A percentile compares a stretch with the other conserved stretches of the same genome.
Conservation (phyloP, 2,329 filamentous ascomycete genomes). For the Calonectria montana region DNA sequence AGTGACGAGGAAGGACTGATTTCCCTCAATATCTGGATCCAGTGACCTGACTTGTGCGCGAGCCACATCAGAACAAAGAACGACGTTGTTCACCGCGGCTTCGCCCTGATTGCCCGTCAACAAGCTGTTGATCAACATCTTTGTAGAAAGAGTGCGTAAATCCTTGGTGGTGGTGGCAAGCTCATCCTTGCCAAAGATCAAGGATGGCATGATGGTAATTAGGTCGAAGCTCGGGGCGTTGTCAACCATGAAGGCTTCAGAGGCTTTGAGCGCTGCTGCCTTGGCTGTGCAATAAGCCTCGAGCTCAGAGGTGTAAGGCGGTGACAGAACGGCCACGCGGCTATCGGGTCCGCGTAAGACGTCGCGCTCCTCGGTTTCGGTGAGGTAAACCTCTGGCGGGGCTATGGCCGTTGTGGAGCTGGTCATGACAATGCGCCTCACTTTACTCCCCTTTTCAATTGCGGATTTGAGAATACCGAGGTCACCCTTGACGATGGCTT, state of each 20-base stretch:
- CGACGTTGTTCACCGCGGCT: neutral
- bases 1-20: slow-evolving; percentile 11
- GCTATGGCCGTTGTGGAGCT: slow-evolving; percentile 47
- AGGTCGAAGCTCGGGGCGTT: slow-evolving; percentile 6
- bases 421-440: slow-evolving; percentile 57
- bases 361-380: neutral
- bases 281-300: slow-evolving; percentile 10
- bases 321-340: neutral
- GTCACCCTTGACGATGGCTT: slow-evolving; percentile 51
- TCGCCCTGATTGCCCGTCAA: neutral
- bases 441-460: slow-evolving; percentile 37
- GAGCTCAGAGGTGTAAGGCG: slow-evolving; percentile 5
- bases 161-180: neutral
- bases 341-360: neutral
- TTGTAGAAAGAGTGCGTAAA: neutral
- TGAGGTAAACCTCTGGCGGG: neutral
- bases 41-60: slow-evolving; percentile 7
- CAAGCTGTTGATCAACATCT: neutral
- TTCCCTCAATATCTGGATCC: neutral
- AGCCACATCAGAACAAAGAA: slow-evolving; percentile 8
- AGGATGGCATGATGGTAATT: slow-evolving; percentile 13
- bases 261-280: neutral
- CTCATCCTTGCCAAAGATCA: slow-evolving; percentile 13
- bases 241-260: neutral
- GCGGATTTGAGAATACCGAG: slow-evolving; percentile 52